phyloP scores from a whole-genome alignment of 2,329 filamentous ascomycete genomes.

The Calonectria naviculata region DNA sequence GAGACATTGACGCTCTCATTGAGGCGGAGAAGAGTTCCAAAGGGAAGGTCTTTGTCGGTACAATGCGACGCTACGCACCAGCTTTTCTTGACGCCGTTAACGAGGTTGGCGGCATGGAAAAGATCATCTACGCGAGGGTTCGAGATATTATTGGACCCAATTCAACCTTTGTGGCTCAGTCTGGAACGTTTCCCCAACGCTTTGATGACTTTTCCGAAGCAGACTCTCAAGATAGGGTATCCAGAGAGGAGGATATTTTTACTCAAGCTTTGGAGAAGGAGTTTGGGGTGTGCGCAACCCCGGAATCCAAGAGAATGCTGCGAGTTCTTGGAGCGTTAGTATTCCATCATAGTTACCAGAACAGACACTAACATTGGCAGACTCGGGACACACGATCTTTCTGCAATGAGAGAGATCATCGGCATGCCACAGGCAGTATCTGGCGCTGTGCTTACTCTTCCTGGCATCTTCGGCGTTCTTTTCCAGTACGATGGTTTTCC shows the following conservation, averaged over 20 bases:
- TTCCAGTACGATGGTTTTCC: constrained; percentile 50
- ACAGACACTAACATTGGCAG: background rate
- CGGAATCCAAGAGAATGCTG: constrained; percentile 12
- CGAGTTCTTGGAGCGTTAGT: constrained; percentile 16
- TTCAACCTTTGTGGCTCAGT: constrained; percentile 57
- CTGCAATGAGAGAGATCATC: constrained; percentile 23
- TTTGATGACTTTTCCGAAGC: constrained; percentile 40
- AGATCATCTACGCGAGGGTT: constrained; percentile 66
- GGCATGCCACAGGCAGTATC: constrained; percentile 26
- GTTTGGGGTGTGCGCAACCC: constrained; percentile 12
- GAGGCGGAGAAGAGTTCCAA: constrained; percentile 57
- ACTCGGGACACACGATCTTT: constrained; percentile 19
- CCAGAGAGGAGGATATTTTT: constrained; percentile 21
- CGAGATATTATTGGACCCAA: constrained; percentile 62
- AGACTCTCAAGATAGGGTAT: constrained; percentile 13
- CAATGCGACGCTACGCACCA: constrained; percentile 69
- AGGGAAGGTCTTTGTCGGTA: constrained; percentile 67
- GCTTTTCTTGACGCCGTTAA: constrained; percentile 64
- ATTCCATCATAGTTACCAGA: background rate
- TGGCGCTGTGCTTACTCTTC: constrained; percentile 16
- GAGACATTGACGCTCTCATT: constrained; percentile 58
- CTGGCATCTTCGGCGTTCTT: constrained; percentile 34
- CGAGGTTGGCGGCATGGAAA: constrained; percentile 62
- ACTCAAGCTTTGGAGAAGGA: constrained; percentile 32
- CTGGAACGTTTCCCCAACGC: constrained; percentile 58